Percentiles rank a stretch among this genome's conserved stretches.
phyloP scores from a whole-genome alignment of 2,329 filamentous ascomycete genomes.

The Trichoderma polysporum region DNA sequence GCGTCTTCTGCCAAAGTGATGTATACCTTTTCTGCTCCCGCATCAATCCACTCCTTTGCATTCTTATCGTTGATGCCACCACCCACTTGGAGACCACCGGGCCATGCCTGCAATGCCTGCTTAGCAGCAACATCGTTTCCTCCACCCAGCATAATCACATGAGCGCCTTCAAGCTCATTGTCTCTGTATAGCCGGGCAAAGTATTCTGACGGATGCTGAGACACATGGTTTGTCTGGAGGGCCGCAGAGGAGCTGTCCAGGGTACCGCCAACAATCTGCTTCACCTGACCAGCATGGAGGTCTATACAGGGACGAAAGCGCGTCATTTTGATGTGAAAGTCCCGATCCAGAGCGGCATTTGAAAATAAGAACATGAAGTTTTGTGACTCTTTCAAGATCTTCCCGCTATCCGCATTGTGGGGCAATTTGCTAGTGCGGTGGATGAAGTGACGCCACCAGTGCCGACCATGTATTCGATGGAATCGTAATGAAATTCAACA shows the following conservation, averaged over 20 bases:
- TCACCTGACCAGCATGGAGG: slow-evolving; percentile 93
- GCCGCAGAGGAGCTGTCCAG: slow-evolving; percentile 65
- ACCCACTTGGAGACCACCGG: slow-evolving; percentile 78
- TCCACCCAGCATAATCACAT: slow-evolving; percentile 95
- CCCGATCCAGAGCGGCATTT: background rate
- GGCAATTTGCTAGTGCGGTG: slow-evolving; percentile 14
- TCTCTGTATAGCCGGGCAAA: slow-evolving; percentile 81
- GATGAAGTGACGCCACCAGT: slow-evolving; percentile 13
- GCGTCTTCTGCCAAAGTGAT: background rate
- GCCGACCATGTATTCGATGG: background rate
- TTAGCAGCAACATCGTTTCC: slow-evolving; percentile 79
- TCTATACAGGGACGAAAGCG: slow-evolving; percentile 96
- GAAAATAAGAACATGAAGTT: background rate
- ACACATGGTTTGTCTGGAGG: slow-evolving; percentile 91
- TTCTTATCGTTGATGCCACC: slow-evolving; percentile 90
- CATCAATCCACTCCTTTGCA: slow-evolving; percentile 80
- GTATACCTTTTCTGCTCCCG: slow-evolving; percentile 81
- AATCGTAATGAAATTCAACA: background rate
- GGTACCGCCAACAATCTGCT: slow-evolving; percentile 97
- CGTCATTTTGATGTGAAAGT: slow-evolving; percentile 62
- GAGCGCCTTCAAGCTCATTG: slow-evolving; percentile 71
- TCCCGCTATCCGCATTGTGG: slow-evolving; percentile 12
- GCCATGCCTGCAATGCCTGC: slow-evolving; percentile 78
- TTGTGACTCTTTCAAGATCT: slow-evolving; percentile 6
- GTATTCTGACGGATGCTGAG: slow-evolving; percentile 74